phyloP scores from a whole-genome alignment of 371 early-diverging fungal genomes.

The Nematocida minor region DNA sequence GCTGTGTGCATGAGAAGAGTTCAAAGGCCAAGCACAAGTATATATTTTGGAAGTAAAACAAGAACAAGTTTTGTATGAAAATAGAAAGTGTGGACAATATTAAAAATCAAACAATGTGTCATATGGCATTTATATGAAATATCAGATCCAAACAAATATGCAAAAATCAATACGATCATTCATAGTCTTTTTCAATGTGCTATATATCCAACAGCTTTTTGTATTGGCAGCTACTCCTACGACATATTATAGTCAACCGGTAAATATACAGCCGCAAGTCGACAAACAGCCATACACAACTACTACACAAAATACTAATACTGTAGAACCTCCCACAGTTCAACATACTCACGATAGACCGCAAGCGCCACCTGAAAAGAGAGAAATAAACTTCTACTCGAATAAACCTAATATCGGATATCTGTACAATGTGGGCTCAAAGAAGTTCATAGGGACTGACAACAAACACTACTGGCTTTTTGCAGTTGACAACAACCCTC shows the following conservation, averaged over 20 bases:
- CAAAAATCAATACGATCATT: not conserved
- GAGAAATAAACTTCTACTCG: conserved; percentile 1
- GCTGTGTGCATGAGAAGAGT: too few species aligned
- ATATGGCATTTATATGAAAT: conserved; percentile 2
- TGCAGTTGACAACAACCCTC: not conserved
- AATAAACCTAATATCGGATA: conserved; percentile 25
- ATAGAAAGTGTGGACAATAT: too few species aligned
- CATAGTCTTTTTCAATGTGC: not conserved
- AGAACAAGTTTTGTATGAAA: too few species aligned
- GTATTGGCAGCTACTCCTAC: too few species aligned
- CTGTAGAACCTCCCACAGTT: not conserved
- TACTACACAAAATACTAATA: not conserved
- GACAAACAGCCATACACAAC: not conserved
- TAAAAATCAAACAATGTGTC: conserved; percentile 24
- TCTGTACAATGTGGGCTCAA: conserved; percentile 18
- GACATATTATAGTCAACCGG: too few species aligned
- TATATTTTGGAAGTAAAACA: too few species aligned
- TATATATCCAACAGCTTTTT: too few species aligned
- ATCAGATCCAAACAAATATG: not conserved
- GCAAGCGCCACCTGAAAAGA: not conserved
- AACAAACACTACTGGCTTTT: not conserved
- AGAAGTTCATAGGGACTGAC: conserved; percentile 5
- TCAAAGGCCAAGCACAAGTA: too few species aligned
- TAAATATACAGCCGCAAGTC: not conserved
- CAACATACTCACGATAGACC: not conserved